Evolutionary conservation across 371 early-diverging fungal genomes (phyloP).

Genomic region (Nematocida ironsii): DNA sequence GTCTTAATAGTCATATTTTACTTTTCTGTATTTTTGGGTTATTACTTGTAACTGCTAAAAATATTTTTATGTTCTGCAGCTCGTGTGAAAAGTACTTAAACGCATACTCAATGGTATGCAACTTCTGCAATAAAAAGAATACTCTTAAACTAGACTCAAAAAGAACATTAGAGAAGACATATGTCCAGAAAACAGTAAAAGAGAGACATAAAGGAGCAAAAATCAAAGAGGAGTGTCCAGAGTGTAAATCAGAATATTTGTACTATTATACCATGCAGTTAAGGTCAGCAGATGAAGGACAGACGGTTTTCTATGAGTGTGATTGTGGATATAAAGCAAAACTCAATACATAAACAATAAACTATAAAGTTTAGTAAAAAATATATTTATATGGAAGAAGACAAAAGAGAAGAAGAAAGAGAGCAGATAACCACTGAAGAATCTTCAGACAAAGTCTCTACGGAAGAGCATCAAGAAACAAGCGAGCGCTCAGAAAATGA

Average conservation of each 20-base stretch:
- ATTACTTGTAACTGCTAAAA: constrained; percentile 17
- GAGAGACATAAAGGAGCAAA: constrained; percentile 56
- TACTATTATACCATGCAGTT: constrained; percentile 93
- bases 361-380: constrained; percentile 20
- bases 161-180: constrained; percentile 5
- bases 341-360: constrained; percentile 64
- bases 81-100: constrained; percentile 49
- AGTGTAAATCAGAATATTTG: constrained; percentile 80
- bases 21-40: not conserved
- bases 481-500: not conserved
- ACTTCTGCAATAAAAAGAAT: constrained; percentile 24
- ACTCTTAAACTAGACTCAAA: not conserved
- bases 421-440: not conserved
- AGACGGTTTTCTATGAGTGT: constrained; percentile 96
- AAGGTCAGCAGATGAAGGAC: constrained; percentile 98
- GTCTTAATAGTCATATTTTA: too few species aligned
- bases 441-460: not conserved
- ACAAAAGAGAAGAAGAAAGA: constrained; percentile 6
- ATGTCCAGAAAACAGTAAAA: not conserved
- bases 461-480: not conserved
- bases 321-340: constrained; percentile 81
- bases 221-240: constrained; percentile 90
- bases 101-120: constrained; percentile 2
- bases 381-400: constrained; percentile 25
- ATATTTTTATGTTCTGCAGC: constrained; percentile 57